phyloP scores from a whole-genome alignment of 129 eudicot species.

The Silybum marianum region DNA sequence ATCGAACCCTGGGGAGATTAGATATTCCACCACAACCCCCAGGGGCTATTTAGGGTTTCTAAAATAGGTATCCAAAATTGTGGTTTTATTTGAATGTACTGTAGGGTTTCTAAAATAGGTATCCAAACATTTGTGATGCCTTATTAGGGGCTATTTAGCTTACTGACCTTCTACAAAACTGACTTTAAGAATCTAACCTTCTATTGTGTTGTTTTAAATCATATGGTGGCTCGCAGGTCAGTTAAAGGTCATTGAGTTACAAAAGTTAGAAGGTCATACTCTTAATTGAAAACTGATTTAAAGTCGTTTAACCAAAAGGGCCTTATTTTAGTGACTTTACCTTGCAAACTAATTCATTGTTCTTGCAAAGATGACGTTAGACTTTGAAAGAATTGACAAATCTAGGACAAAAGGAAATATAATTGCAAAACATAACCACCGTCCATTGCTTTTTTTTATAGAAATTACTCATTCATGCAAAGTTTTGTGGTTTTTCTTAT shows the following conservation, averaged over 20 bases:
- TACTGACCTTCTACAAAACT: neutral
- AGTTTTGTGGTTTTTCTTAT: too few relatives aligned
- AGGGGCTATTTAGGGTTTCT: neutral
- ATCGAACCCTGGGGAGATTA: too few relatives aligned
- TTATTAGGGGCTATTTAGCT: constrained; percentile 3
- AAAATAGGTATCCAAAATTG: neutral
- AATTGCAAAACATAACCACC: neutral
- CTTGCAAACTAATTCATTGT: neutral
- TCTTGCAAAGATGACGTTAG: neutral
- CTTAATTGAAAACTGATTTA: neutral
- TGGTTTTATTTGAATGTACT: neutral
- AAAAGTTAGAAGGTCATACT: neutral
- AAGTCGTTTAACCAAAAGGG: neutral
- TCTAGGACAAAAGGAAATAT: neutral
- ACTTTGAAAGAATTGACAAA: neutral
- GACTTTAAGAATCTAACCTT: neutral
- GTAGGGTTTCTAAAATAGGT: neutral
- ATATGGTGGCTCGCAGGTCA: neutral
- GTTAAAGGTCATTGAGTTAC: neutral
- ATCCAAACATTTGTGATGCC: constrained; percentile 1
- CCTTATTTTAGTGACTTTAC: neutral
- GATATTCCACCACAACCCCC: too few relatives aligned
- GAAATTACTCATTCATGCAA: neutral
- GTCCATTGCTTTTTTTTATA: neutral
- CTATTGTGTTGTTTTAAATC: neutral